Percentiles rank a stretch among this genome's conserved stretches.
Evolutionary conservation across 345 rosid genomes (phyloP).

Genomic region (Rhodamnia rubescens): DNA sequence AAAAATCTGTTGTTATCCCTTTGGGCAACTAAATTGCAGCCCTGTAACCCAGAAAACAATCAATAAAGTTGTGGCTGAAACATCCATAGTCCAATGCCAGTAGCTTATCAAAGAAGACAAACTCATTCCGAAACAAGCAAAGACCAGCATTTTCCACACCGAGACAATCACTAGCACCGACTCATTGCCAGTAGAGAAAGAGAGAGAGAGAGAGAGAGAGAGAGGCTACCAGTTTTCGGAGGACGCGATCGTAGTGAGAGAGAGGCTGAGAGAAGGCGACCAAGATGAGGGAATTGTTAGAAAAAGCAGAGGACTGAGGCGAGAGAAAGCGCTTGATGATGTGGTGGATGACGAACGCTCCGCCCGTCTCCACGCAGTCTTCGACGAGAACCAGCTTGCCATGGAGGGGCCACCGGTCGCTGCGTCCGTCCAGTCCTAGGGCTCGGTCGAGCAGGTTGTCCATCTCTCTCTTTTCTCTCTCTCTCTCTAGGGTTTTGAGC

Average conservation of each 20-base stretch:
- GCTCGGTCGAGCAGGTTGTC: slow-evolving; percentile 60
- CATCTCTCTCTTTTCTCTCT: not conserved
- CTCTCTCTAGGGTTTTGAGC: not conserved
- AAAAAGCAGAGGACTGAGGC: slow-evolving; percentile 20
- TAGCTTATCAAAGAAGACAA: not conserved
- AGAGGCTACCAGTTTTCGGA: slow-evolving; percentile 56
- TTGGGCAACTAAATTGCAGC: slow-evolving; percentile 64
- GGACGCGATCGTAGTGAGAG: slow-evolving; percentile 81
- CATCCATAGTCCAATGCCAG: not conserved
- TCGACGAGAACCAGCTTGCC: slow-evolving; percentile 48
- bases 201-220: not conserved
- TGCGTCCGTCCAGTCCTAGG: slow-evolving; percentile 37
- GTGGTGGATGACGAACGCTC: slow-evolving; percentile 71
- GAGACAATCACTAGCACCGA: not conserved
- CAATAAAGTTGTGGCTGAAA: not conserved
- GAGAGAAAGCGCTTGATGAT: slow-evolving; percentile 60
- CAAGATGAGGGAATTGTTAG: slow-evolving; percentile 28
- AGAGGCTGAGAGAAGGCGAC: slow-evolving; percentile 71
- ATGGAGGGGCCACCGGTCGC: slow-evolving; percentile 28
- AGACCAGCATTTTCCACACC: not conserved
- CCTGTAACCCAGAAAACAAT: slow-evolving; percentile 23
- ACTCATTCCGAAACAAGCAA: not conserved
- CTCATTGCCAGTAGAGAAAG: not conserved
- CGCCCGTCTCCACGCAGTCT: slow-evolving; percentile 84
- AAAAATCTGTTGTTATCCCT: slow-evolving; percentile 47